phyloP scores from a whole-genome alignment of 768 basidiomycete genomes.

The Leccinum uliginosum region DNA sequence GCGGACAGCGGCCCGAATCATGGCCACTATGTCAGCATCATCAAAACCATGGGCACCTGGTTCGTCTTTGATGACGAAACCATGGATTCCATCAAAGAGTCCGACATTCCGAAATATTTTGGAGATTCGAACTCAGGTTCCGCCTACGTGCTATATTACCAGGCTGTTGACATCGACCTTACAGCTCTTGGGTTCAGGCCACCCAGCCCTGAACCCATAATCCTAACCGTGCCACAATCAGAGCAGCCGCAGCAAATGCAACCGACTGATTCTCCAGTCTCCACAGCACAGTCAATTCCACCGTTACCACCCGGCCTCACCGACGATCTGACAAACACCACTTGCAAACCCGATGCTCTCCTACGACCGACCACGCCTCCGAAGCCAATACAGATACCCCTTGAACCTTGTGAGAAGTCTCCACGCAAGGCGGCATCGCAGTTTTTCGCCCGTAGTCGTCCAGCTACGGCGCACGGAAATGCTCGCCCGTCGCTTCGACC shows the following conservation, averaged over 20 bases:
- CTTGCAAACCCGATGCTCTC: slow-evolving; percentile 11
- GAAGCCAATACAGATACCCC: slow-evolving; percentile 14
- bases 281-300: slow-evolving; percentile 21
- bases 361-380: slow-evolving; percentile 21
- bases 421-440: slow-evolving; percentile 22
- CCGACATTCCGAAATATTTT: slow-evolving; percentile 90
- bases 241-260: slow-evolving; percentile 11
- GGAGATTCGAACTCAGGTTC: slow-evolving; percentile 85
- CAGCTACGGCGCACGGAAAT: slow-evolving; percentile 9
- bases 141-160: slow-evolving; percentile 97
- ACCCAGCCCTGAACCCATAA: slow-evolving; percentile 20
- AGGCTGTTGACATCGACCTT: slow-evolving; percentile 83
- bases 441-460: slow-evolving; percentile 11
- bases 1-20: slow-evolving; percentile 86
- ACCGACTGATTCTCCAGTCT: slow-evolving; percentile 25
- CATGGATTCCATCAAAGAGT: slow-evolving; percentile 82
- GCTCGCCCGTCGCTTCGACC: slow-evolving; percentile 23
- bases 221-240: slow-evolving; percentile 12
- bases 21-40: slow-evolving; percentile 95
- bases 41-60: slow-evolving; percentile 84
- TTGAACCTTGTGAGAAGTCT: slow-evolving; percentile 14
- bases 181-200: slow-evolving; percentile 61
- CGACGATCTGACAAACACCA: slow-evolving; percentile 20
- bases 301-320: slow-evolving; percentile 37
- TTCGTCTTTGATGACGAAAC: slow-evolving; percentile 94